Base-by-base conservation (phyloP, 805 yeast genomes). In the Debaryomyces tyrocola region DNA sequence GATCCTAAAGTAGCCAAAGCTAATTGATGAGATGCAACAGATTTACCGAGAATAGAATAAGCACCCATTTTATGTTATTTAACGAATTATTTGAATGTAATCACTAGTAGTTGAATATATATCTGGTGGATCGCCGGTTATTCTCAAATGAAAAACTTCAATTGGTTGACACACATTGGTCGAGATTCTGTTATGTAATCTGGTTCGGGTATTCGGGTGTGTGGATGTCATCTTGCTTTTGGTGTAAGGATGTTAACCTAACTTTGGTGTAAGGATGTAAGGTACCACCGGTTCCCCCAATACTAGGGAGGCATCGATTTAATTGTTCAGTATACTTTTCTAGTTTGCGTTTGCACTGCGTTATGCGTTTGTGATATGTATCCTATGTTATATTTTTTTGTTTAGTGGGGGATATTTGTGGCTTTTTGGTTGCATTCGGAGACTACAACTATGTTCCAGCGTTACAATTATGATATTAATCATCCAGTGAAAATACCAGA, bases 31-130 rank as follows among this genome's bases (percentile, higher is more conserved):
- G 97, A 82, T 60, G 83, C 90, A 61, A 90, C 83, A 54, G 87
- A 70, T 75, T 79, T 89, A 51, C 98, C 98, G 61, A 90, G 75
- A 59, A 91, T 85, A 51, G 75, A 75, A 79, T 91, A 91, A 64
- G 90, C 87, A 70, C 87, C 95, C 96, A 90, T 90, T 65, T 37
- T 43, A 27, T 20, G 35, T 41, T 14, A 6, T 20, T 35, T 35
- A 24, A 24, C 27, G 10, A 2, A 24, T 31, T 31, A 31, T n/a
- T 14, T 31, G 17, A 31, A 31, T 31, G 17, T 31, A 31, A 31
- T 31, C 17, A 6, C 34, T 31, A 6, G 34, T 31, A 14, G 7
- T 17, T 31, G 17, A 31, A 31, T 31, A 31, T 31, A 14, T 8
- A 3, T 4, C 34, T 31, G 11, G 7, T 31, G 6, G 34, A 31